Conservation (phyloP, 2,329 filamentous ascomycete genomes). For the Fusarium citri region DNA sequence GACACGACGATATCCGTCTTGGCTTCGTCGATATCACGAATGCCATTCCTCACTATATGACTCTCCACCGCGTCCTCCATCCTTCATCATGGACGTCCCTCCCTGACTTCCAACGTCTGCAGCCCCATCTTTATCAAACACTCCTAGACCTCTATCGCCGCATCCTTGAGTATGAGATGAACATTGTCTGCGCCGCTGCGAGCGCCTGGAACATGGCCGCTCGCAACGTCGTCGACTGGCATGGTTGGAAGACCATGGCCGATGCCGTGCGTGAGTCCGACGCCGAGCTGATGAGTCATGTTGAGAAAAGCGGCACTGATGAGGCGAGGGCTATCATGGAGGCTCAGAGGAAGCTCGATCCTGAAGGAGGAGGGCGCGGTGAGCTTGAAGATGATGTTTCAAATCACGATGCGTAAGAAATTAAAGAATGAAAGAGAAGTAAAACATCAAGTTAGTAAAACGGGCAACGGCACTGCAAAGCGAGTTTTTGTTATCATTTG, state of each 20-base stretch:
- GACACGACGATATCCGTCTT: slow-evolving; percentile 46
- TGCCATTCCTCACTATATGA: slow-evolving; percentile 53
- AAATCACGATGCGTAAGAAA: background rate
- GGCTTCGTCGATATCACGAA: slow-evolving; percentile 50
- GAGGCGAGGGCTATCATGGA: slow-evolving; percentile 32
- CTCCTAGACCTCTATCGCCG: slow-evolving; percentile 48
- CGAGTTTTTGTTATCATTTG: background rate
- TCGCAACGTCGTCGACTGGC: slow-evolving; percentile 53
- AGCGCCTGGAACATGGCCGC: slow-evolving; percentile 53
- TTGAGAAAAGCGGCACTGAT: slow-evolving; percentile 39
- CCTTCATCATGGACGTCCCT: slow-evolving; percentile 41
- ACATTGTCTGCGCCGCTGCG: slow-evolving; percentile 54
- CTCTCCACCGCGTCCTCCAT: slow-evolving; percentile 46
- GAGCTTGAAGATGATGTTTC: background rate
- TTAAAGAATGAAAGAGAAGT: background rate
- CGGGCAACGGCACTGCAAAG: background rate
- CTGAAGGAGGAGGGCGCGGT: slow-evolving; percentile 26
- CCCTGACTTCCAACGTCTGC: slow-evolving; percentile 39
- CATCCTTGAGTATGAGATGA: slow-evolving; percentile 55
- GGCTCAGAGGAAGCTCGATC: slow-evolving; percentile 26
- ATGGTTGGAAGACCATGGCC: slow-evolving; percentile 46
- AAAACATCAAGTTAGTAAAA: slow-evolving; percentile 1
- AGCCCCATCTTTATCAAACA: slow-evolving; percentile 37
- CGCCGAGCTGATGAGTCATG: slow-evolving; percentile 36
- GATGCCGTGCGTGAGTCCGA: slow-evolving; percentile 46